These are phyloP conservation scores for Solanum hybrid DNA, from an alignment of 305 asterid genomes.

Conservation along the genomic window DNA sequence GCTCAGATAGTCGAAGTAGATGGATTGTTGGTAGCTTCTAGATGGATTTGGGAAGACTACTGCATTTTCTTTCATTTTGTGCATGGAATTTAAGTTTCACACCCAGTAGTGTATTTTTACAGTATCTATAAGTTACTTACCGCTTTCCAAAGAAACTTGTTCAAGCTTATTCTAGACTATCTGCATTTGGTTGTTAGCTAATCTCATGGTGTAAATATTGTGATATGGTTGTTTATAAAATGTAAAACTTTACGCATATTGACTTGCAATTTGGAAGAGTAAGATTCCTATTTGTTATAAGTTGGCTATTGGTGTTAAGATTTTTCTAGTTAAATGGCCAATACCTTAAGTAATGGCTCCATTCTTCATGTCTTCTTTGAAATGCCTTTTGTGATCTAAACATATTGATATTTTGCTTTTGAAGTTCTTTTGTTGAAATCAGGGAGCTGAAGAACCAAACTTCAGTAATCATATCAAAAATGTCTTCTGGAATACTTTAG, in stretches of 20 bases:
- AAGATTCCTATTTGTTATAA: background rate
- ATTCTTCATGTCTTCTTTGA: background rate
- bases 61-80: background rate
- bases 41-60: background rate
- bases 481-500: background rate
- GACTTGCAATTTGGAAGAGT: background rate
- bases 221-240: background rate
- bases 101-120: background rate
- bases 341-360: background rate
- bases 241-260: background rate
- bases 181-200: background rate
- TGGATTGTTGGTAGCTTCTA: conserved; percentile 1
- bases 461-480: background rate
- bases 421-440: background rate
- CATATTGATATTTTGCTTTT: background rate
- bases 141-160: background rate
- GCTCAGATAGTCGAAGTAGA: background rate
- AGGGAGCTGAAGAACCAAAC: conserved; percentile 4
- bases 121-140: background rate
- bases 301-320: background rate
- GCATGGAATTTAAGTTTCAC: background rate
- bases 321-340: background rate
- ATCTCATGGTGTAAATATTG: background rate
- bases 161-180: background rate
- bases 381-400: background rate